Evolutionary conservation across 305 asterid genomes (phyloP).

Genomic region (Stenogyne calaminthoides): DNA sequence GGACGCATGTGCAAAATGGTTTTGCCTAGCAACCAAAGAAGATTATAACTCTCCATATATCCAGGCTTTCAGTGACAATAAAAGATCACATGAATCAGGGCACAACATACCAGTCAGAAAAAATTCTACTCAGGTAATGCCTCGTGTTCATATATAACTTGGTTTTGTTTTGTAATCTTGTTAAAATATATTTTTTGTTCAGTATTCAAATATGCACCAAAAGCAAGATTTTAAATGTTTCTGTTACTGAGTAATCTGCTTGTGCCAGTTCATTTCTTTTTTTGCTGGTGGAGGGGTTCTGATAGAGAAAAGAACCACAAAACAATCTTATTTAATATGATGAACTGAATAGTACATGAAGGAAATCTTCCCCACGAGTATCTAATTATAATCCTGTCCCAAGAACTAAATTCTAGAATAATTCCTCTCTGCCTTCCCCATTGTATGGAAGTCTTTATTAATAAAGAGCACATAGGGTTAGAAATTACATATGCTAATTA

Average conservation of each 20-base stretch:
- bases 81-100: conserved; percentile 35
- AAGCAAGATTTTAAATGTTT: background rate
- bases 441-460: background rate
- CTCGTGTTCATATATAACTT: conserved; percentile 11
- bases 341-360: background rate
- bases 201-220: background rate
- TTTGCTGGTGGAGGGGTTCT: background rate
- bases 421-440: background rate
- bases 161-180: background rate
- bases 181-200: background rate
- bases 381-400: background rate
- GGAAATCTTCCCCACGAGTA: background rate
- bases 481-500: background rate
- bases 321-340: background rate
- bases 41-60: conserved; percentile 38
- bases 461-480: background rate
- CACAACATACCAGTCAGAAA: conserved; percentile 39
- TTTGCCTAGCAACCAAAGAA: conserved; percentile 64
- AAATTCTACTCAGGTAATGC: conserved; percentile 59
- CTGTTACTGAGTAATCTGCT: background rate
- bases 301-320: background rate
- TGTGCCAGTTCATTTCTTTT: background rate
- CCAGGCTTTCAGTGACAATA: conserved; percentile 32
- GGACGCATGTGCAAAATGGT: conserved; percentile 99
- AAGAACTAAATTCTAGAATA: background rate